These are phyloP conservation scores for Incumbomyces delicatus DNA, from an alignment of 2,329 filamentous ascomycete species.

Conservation along the genomic window DNA sequence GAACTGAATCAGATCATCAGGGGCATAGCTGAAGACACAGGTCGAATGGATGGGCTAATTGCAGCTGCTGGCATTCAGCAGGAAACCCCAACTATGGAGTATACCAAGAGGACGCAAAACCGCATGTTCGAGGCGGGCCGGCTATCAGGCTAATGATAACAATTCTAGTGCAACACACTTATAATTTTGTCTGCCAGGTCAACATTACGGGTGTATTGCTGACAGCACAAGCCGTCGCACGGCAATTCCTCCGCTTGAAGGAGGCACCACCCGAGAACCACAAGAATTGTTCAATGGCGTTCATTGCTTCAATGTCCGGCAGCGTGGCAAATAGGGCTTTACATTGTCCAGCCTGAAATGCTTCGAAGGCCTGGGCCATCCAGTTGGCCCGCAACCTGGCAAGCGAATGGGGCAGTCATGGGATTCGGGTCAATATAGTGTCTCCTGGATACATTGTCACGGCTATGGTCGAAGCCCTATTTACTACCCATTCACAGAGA, in stretches of 20 bases:
- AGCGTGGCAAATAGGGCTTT: conserved; percentile 47
- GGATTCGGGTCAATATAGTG: conserved; percentile 40
- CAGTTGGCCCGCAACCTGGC: conserved; percentile 39
- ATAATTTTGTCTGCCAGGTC: conserved; percentile 22
- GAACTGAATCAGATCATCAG: conserved; percentile 58
- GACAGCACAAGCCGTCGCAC: conserved; percentile 52
- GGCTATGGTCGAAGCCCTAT: conserved; percentile 36
- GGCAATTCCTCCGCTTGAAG: conserved; percentile 51
- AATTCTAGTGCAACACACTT: too few relatives aligned
- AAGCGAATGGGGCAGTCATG: conserved; percentile 36
- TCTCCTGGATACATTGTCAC: conserved; percentile 40
- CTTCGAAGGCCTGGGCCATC: conserved; percentile 39
- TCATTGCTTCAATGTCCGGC: conserved; percentile 56
- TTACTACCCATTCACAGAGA: conserved; percentile 11
- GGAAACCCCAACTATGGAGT: conserved; percentile 73
- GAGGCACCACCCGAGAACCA: conserved; percentile 32
- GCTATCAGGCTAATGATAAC: too few relatives aligned
- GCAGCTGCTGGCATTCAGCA: conserved; percentile 66
- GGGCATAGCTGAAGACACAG: conserved; percentile 58
- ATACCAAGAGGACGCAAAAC: conserved; percentile 53
- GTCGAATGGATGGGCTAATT: conserved; percentile 69
- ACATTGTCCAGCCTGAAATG: conserved; percentile 40
- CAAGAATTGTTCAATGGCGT: conserved; percentile 43
- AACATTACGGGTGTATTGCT: conserved; percentile 55
- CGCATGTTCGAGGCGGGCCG: conserved; percentile 44